A percentile compares a stretch with the other conserved stretches of the same genome.
Evolutionary conservation across 2,329 filamentous ascomycete genomes (phyloP).

Genomic region (Sclerotinia spermophila): DNA sequence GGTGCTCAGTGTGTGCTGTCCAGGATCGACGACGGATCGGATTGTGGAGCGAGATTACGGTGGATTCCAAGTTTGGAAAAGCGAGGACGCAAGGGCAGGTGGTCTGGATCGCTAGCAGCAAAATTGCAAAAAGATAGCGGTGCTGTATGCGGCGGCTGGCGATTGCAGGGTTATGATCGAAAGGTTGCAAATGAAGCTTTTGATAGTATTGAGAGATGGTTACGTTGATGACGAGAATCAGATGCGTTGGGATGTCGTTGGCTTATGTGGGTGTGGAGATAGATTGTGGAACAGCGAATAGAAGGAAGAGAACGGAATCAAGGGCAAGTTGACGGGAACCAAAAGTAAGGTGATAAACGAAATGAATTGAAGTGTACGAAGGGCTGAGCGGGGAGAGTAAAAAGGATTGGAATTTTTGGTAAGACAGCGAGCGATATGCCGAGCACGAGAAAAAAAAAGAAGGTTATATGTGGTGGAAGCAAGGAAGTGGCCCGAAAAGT

Average conservation of each 20-base stretch:
- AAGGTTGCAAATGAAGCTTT: slow-evolving; percentile 3
- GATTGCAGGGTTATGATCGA: slow-evolving; percentile 4
- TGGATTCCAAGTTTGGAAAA: slow-evolving; percentile 31
- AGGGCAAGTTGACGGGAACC: slow-evolving; percentile 18
- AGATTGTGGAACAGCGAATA: slow-evolving; percentile 18
- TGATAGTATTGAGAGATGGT: background rate
- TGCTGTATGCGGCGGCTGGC: background rate
- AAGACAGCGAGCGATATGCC: slow-evolving; percentile 10
- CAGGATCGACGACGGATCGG: slow-evolving; percentile 31
- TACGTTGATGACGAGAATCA: background rate
- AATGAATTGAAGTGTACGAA: background rate
- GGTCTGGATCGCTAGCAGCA: slow-evolving; percentile 15
- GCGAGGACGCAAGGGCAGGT: slow-evolving; percentile 31
- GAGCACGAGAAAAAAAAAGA: slow-evolving; percentile 20
- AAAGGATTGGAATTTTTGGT: slow-evolving; percentile 8
- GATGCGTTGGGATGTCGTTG: slow-evolving; percentile 3
- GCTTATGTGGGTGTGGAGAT: background rate
- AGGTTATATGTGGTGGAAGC: slow-evolving; percentile 17
- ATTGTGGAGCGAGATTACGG: slow-evolving; percentile 37
- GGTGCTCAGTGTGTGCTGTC: slow-evolving; percentile 31
- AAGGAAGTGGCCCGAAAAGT: slow-evolving; percentile 15
- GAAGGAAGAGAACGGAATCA: slow-evolving; percentile 14
- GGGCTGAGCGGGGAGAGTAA: slow-evolving; percentile 8
- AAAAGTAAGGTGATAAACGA: slow-evolving; percentile 2
- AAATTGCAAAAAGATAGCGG: slow-evolving; percentile 16